Evolutionary conservation across 225 moss, liverwort and hornwort genomes (phyloP), one percentile per base, ranked within the genome.

Genomic region (Bryoerythrophyllum caledonicum): DNA sequence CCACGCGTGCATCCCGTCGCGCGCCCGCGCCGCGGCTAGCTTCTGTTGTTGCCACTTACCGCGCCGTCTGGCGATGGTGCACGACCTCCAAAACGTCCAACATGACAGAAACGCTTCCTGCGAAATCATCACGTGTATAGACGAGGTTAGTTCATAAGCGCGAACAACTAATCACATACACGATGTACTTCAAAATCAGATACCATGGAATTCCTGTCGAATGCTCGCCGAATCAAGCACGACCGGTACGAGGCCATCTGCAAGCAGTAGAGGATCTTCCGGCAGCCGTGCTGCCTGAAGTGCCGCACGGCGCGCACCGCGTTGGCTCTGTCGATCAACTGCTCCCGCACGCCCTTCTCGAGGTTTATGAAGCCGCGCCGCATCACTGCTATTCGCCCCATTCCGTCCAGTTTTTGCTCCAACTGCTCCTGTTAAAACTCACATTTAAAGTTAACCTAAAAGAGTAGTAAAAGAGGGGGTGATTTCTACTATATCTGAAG

Each of bases 61-160:
- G 63, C 63, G 88, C 75, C 74, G 88, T 56, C 84, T 82, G 24
- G 91, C 92, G 56, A 91, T 73, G 67, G 72, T 78, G 53, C 85
- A 74, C 78, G 90, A 79, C 84, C 83, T 86, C 95, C 95, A 95
- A 10, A 88, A 87, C 78, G 85, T 90, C 87, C 91, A 95, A 72
- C 90, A 88, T 34, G 82, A 57, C 38, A 64, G 72, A 73, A 88
- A 67, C 10, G 72, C 57, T 35, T 30, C 65, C 79, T 82, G 10
- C 38, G 67, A 62, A 81, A 63, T 3, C 4, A 44, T 44, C 6
- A 49, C 15, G 44, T 1, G 15, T 4, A 19, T 19, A 17, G 48
- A 49, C 7, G 48, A 6, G 48, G 19, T 49, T 19, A 49, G 48
- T 15, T 44, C 14, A 44, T 8, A 38, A 38, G 38, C 38, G 38